Evolutionary conservation across 352 stramenopile species (phyloP), one percentile per base, ranked within the genome.

Genomic region (Phytophthora chlamydospora): DNA sequence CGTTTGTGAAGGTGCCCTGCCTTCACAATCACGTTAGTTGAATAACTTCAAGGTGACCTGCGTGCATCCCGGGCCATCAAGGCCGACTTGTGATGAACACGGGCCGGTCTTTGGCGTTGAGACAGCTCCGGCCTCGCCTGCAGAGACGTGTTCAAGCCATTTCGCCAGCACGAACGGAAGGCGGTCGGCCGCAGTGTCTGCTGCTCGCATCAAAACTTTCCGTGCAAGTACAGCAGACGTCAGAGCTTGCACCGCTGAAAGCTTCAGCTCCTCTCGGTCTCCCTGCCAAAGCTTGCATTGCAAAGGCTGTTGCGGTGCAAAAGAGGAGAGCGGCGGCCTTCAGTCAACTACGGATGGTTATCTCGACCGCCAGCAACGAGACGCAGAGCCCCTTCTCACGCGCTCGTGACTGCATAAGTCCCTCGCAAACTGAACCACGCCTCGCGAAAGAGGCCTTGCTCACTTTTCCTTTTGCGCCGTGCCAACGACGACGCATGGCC

Each of bases 1-100:
- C 5, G 40, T 17, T 46, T 46, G 19, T 46, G 38, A 14, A 27
- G n/a, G n/a, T 44, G 16, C 7, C 9, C 6, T 10, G 41, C 40
- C 16, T 29, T 11, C 40, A 21, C 24, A 14, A 35, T 34, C 42
- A 17, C 43, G 29, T 59, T 59, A 19, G 29, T 24, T 14, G 16
- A 60, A 52, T 32, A 58, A 58, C 56, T 63, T 63, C 46, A 63
- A 63, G 29, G 5, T 51, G 27, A 34, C 34, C 34, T 12, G 16
- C 31, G 11, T 43, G 38, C 38, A 19, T 43, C n/a, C n/a, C 8
- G 16, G 5, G 19, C 11, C 46, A 56, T 63, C 45, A 63, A 45
- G 12, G 10, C 19, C 16, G 13, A 4, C 13, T 11, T 17, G 19
- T 63, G 45, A 63, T 63, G 56, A 63, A 50, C 56, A 7, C 13